phyloP scores from a whole-genome alignment of 73 alveolate genomes.

The Durusdinium trenchii region DNA sequence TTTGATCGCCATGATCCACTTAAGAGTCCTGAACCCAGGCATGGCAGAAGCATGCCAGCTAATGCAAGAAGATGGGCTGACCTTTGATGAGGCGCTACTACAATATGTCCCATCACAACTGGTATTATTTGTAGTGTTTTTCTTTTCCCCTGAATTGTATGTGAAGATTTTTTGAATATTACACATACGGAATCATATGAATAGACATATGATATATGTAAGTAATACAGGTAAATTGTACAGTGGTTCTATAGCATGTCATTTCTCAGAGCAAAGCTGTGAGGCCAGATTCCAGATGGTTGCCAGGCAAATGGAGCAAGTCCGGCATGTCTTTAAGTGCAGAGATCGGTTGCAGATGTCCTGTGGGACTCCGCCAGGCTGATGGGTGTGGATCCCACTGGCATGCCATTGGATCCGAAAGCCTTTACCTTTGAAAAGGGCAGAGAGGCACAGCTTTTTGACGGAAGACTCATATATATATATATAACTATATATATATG shows the following conservation, averaged over 20 bases:
- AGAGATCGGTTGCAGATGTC: background rate
- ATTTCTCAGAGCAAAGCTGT: background rate
- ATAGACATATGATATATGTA: background rate
- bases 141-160: background rate
- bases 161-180: background rate
- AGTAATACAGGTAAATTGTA: background rate
- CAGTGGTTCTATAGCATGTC: background rate
- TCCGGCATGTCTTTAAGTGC: constrained; percentile 23
- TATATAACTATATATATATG: too few relatives aligned
- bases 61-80: constrained; percentile 65
- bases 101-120: background rate
- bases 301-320: constrained; percentile 62
- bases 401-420: constrained; percentile 85
- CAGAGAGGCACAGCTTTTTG: background rate
- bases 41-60: constrained; percentile 73
- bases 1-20: background rate
- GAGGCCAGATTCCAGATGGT: constrained; percentile 70
- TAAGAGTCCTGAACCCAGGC: constrained; percentile 12
- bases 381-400: constrained; percentile 89
- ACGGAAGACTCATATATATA: background rate
- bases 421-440: constrained; percentile 94
- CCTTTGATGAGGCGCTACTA: constrained; percentile 87
- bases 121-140: background rate
- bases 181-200: background rate
- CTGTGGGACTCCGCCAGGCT: background rate